Evolutionary conservation across 352 stramenopile species (phyloP).

Genomic region (Globisporangium lucens): DNA sequence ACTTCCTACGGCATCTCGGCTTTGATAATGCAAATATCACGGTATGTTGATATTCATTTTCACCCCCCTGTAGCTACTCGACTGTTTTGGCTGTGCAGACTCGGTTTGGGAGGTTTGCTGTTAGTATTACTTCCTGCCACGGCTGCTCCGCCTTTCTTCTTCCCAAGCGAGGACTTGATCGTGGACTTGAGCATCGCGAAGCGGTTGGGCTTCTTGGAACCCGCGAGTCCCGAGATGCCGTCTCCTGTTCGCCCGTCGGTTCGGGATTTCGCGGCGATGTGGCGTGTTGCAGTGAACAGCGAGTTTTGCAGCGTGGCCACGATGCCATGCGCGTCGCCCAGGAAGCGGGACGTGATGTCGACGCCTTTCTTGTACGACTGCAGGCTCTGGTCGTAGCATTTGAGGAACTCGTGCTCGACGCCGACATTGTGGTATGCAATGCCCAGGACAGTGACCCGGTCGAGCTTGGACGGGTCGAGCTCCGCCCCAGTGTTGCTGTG

Average conservation of each 20-base stretch:
- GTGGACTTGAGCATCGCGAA: slow-evolving; percentile 35
- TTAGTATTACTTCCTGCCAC: slow-evolving; percentile 15
- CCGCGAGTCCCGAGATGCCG: slow-evolving; percentile 36
- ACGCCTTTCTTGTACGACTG: slow-evolving; percentile 92
- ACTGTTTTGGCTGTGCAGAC: slow-evolving; percentile 10
- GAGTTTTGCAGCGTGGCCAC: slow-evolving; percentile 91
- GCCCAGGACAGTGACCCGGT: slow-evolving; percentile 89
- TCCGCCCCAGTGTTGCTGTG: not conserved
- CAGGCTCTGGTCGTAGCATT: slow-evolving; percentile 88
- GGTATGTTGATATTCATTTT: not conserved
- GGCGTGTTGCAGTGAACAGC: slow-evolving; percentile 68
- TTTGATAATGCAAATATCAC: not conserved
- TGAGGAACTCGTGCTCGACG: slow-evolving; percentile 95
- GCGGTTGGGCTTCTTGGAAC: slow-evolving; percentile 21
- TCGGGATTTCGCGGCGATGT: slow-evolving; percentile 47
- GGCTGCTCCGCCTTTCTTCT: slow-evolving; percentile 29
- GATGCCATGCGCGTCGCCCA: slow-evolving; percentile 90
- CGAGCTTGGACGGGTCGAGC: slow-evolving; percentile 54
- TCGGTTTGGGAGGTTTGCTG: slow-evolving; percentile 12
- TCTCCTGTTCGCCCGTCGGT: slow-evolving; percentile 49
- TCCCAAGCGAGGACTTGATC: slow-evolving; percentile 35
- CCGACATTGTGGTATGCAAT: slow-evolving; percentile 96
- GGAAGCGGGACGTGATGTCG: slow-evolving; percentile 78
- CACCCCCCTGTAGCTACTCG: slow-evolving; percentile 12
- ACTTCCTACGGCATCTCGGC: not conserved